A percentile compares a stretch with the other conserved stretches of the same genome.
Conservation (phyloP, 1,284 basidiomycete species). For the Pseudomicrostroma phylloplanum region DNA sequence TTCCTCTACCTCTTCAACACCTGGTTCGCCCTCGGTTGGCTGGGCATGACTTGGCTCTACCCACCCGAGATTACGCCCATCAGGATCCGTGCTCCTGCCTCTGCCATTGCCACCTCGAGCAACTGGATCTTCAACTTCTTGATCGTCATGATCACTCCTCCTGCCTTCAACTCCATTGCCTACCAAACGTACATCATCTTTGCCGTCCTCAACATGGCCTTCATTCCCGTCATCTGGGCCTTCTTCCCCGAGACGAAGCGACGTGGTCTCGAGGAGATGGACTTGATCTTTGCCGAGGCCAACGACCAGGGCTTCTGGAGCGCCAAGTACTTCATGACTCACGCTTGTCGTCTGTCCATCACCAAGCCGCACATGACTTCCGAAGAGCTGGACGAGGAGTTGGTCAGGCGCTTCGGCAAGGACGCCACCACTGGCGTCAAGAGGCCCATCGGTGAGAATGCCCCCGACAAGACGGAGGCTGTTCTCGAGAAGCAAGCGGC, state of each 20-base stretch:
- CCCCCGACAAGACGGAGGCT: background rate
- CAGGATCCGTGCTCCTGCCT: constrained; percentile 50
- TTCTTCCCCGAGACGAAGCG: constrained; percentile 50
- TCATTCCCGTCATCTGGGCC: constrained; percentile 47
- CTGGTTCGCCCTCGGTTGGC: constrained; percentile 67
- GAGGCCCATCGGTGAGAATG: background rate
- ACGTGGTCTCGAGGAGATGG: constrained; percentile 46
- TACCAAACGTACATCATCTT: constrained; percentile 54
- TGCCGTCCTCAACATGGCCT: constrained; percentile 46
- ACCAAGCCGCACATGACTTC: constrained; percentile 23
- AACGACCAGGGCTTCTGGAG: constrained; percentile 30
- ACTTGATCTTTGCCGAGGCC: constrained; percentile 32
- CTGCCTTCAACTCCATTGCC: constrained; percentile 61
- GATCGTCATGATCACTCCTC: constrained; percentile 63
- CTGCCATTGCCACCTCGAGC: constrained; percentile 46
- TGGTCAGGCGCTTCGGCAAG: constrained; percentile 18
- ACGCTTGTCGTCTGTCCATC: constrained; percentile 28
- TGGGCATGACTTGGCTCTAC: constrained; percentile 61
- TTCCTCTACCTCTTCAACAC: constrained; percentile 65
- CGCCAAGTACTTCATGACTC: constrained; percentile 26
- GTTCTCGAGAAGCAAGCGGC: background rate
- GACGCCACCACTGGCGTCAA: background rate
- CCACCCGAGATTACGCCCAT: constrained; percentile 50
- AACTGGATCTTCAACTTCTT: constrained; percentile 50
- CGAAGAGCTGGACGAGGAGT: constrained; percentile 32